Base-by-base conservation (phyloP, 2,329 filamentous ascomycete species). In the Talaromyces atroroseus region DNA sequence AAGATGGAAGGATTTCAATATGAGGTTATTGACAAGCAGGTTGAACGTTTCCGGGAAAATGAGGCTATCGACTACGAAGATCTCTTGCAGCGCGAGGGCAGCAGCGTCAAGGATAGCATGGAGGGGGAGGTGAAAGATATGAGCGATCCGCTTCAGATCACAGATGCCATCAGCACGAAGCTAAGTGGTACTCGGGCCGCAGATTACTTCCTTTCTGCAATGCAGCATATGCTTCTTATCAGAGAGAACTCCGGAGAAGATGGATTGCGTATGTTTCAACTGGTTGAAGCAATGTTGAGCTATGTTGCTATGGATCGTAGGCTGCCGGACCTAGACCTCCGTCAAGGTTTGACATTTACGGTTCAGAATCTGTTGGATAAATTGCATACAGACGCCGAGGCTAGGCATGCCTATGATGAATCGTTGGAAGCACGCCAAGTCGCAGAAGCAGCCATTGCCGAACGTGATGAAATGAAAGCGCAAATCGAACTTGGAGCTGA, bases 1-100 rank as follows among this genome's bases (percentile, higher is more conserved):
- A 99, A 97, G 81, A 97, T 97, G 94, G 92, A 96, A 73, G 89
- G 84, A 45, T 97, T 99, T 78, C 92, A 97, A 73, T 99, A 97
- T 76, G 94, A 99, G 65, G 84, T 95, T 65, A 94, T 99, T 64
- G 92, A 97, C 80, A 97, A 96, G 80, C 94, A 99, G 76, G 88
- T 97, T 66, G 92, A 96, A 71, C 86, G 87, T 54, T 99, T 94
- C 78, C 85, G 90, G 58, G 87, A 88, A 61, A 96, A 97, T 69
- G 92, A 97, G 74, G 91, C 90, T 54, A 95, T 97, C 71, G 94
- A 99, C 76, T 97, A 97, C 70, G 94, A 99, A 76, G 94, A 97
- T 71, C 87, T 96, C 74, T 83, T 97, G 48, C 92, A 97, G 73
- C 83, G 87, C 60, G 94, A 97, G 74, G 89, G 87, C 65, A 92